Conservation (phyloP, 371 early-diverging fungal species). For the Cokeromyces recurvatus region DNA sequence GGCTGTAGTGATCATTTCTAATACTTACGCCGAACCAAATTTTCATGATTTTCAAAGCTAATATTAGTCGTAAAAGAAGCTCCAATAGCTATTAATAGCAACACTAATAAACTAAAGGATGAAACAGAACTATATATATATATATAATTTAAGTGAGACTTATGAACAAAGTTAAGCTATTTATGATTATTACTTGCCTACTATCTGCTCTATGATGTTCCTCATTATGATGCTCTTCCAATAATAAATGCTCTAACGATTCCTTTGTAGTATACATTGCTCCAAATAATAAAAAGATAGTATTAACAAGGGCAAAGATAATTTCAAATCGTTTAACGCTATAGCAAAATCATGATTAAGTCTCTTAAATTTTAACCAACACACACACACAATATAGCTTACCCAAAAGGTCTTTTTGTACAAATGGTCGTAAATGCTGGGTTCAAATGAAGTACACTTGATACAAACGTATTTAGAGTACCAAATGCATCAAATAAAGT, state of each 20-base stretch:
- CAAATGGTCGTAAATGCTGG: slow-evolving; percentile 30
- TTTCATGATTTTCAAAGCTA: slow-evolving; percentile 40
- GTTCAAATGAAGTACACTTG: slow-evolving; percentile 40
- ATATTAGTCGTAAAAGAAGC: slow-evolving; percentile 34
- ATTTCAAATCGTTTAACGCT: slow-evolving; percentile 49
- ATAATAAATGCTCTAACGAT: slow-evolving; percentile 48
- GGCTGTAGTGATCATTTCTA: too few species aligned
- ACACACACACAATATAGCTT: too few species aligned
- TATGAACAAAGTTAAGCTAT: too few species aligned
- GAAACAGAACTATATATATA: slow-evolving; percentile 11
- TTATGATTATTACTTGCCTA: too few species aligned
- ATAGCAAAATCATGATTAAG: not conserved
- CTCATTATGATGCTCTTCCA: slow-evolving; percentile 31
- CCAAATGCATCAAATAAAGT: slow-evolving; percentile 52
- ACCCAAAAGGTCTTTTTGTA: slow-evolving; percentile 52
- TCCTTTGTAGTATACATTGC: slow-evolving; percentile 55
- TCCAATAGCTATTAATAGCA: slow-evolving; percentile 15
- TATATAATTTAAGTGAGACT: too few species aligned
- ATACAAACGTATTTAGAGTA: slow-evolving; percentile 38
- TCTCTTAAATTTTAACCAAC: too few species aligned
- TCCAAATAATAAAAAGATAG: slow-evolving; percentile 50
- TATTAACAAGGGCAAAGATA: slow-evolving; percentile 43
- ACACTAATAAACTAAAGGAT: slow-evolving; percentile 9
- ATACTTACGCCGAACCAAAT: slow-evolving; percentile 32
- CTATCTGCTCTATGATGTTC: slow-evolving; percentile 23